Percentiles rank a stretch among this genome's conserved stretches.
phyloP scores from a whole-genome alignment of 2,329 filamentous ascomycete genomes.

The Chalara sp. region DNA sequence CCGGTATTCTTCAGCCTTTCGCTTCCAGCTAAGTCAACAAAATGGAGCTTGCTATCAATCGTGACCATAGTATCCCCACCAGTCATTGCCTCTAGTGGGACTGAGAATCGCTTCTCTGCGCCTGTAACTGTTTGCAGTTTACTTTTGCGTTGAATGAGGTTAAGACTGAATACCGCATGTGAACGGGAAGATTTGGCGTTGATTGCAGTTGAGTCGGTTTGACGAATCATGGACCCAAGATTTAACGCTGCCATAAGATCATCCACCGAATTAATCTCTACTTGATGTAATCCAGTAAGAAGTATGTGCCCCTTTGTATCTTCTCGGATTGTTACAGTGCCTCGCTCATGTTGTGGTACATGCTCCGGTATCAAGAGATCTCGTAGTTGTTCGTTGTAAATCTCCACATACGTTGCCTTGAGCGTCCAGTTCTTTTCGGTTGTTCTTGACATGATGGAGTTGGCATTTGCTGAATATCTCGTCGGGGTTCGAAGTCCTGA shows the following conservation, averaged over 20 bases:
- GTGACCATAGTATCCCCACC: constrained; percentile 67
- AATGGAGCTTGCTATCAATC: constrained; percentile 96
- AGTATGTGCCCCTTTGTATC: constrained; percentile 93
- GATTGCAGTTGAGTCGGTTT: constrained; percentile 94
- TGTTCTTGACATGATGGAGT: constrained; percentile 14
- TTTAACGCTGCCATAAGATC: constrained; percentile 85
- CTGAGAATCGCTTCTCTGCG: constrained; percentile 78
- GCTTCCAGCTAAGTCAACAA: constrained; percentile 94
- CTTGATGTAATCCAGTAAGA: constrained; percentile 80
- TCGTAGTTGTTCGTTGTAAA: constrained; percentile 94
- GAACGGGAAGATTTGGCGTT: constrained; percentile 97
- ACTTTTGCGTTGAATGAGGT: constrained; percentile 78
- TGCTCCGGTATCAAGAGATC: constrained; percentile 80
- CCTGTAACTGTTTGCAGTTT: constrained; percentile 45
- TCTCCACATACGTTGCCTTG: constrained; percentile 92
- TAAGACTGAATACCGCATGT: constrained; percentile 93
- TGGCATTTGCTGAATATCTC: constrained; percentile 57
- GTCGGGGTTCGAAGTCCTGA: constrained; percentile 75
- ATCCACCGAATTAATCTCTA: constrained; percentile 84
- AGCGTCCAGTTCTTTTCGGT: constrained; percentile 79
- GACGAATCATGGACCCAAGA: constrained; percentile 87
- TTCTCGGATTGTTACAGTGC: constrained; percentile 83
- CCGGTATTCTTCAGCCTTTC: constrained; percentile 96
- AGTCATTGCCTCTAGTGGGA: constrained; percentile 74
- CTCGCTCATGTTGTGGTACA: constrained; percentile 62